These are phyloP conservation scores for Annulohypoxylon bovei DNA, from an alignment of 495 filamentous ascomycete genomes.

Conservation along the genomic window DNA sequence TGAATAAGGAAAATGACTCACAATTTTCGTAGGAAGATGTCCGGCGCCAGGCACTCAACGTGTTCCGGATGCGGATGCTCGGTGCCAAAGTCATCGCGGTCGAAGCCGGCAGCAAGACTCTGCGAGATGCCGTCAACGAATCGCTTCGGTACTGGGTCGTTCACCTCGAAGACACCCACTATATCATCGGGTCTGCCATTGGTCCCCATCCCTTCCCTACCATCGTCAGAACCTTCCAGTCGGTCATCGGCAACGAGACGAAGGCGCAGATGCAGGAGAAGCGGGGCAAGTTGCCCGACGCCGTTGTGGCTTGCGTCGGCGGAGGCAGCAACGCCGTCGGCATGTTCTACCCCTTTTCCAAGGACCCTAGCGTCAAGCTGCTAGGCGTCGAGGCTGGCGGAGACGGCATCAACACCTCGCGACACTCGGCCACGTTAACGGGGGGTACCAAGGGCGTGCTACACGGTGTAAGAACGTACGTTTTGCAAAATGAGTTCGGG, in stretches of 20 bases:
- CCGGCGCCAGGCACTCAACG: slow-evolving; percentile 90
- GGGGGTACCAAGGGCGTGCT: slow-evolving; percentile 91
- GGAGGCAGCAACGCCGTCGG: slow-evolving; percentile 91
- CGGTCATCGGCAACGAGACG: slow-evolving; percentile 91
- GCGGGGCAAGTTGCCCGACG: slow-evolving; percentile 89
- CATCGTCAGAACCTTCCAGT: slow-evolving; percentile 95
- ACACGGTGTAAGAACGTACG: slow-evolving; percentile 94
- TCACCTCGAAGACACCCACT: slow-evolving; percentile 87
- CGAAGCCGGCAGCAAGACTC: slow-evolving; percentile 82
- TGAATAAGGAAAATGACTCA: slow-evolving; percentile 19
- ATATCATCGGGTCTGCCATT: slow-evolving; percentile 95
- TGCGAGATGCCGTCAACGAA: slow-evolving; percentile 97
- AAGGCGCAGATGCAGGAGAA: slow-evolving; percentile 84
- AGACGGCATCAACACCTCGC: slow-evolving; percentile 85
- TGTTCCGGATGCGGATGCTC: slow-evolving; percentile 96
- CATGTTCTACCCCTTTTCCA: slow-evolving; percentile 96
- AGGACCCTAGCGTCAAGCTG: slow-evolving; percentile 84
- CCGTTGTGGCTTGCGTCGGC: slow-evolving; percentile 94
- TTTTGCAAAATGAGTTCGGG: slow-evolving; percentile 89
- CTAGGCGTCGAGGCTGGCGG: slow-evolving; percentile 97
- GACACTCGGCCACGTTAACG: slow-evolving; percentile 90
- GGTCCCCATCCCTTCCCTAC: slow-evolving; percentile 96
- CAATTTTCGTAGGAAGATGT: slow-evolving; percentile 74
- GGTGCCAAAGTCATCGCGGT: slow-evolving; percentile 89
- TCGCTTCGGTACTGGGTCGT: slow-evolving; percentile 90